phyloP scores from a whole-genome alignment of 1,284 basidiomycete genomes.

The Ceratorhiza oryzae-sativae region DNA sequence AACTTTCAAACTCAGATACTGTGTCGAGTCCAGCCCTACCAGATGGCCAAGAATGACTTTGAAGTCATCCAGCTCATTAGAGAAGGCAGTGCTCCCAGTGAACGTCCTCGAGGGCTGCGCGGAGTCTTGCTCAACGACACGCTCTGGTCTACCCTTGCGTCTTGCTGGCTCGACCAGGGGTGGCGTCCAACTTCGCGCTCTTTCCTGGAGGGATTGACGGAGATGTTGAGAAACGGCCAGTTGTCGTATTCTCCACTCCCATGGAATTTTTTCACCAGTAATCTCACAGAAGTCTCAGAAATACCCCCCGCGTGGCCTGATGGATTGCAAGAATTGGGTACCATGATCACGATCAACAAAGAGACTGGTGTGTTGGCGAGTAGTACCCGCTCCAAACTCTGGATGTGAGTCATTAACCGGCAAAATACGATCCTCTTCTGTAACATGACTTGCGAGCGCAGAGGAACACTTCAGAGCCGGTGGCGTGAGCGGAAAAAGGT shows the following conservation, averaged over 20 bases:
- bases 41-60: not conserved
- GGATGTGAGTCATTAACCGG: slow-evolving; percentile 29
- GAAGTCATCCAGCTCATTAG: slow-evolving; percentile 15
- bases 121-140: slow-evolving; percentile 12
- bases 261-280: slow-evolving; percentile 14
- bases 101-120: slow-evolving; percentile 16
- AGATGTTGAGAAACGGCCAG: slow-evolving; percentile 18
- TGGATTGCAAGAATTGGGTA: not conserved
- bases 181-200: slow-evolving; percentile 1
- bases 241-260: not conserved
- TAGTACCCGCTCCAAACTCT: slow-evolving; percentile 1
- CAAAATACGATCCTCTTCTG: no score
- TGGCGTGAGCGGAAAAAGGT: not conserved
- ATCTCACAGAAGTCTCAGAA: not conserved
- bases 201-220: not conserved
- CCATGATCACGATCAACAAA: not conserved
- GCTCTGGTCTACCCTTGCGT: slow-evolving; percentile 4
- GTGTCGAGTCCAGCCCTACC: slow-evolving; percentile 27
- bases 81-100: slow-evolving; percentile 20
- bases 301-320: not conserved
- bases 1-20: slow-evolving; percentile 1
- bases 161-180: slow-evolving; percentile 9
- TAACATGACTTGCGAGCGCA: no score
- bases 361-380: not conserved
- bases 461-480: not conserved